Evolutionary conservation across 495 filamentous ascomycete species (phyloP).

Genomic region (Hyphodiscus hymeniophilus): DNA sequence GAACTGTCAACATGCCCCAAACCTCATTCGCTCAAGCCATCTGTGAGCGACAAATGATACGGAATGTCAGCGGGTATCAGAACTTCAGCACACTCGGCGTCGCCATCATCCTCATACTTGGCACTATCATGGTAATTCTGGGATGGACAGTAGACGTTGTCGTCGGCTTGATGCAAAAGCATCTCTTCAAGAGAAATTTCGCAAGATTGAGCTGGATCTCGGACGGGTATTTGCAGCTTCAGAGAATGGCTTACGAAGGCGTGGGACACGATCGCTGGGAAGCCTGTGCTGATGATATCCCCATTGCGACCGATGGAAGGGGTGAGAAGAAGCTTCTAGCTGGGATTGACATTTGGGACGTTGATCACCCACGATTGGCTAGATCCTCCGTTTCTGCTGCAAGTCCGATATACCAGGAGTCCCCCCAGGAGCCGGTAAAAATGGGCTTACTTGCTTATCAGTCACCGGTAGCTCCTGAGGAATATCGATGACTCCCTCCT

Average conservation of each 20-base stretch:
- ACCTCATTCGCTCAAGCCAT: slow-evolving; percentile 1
- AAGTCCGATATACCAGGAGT: too few relatives aligned
- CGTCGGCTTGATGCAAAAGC: slow-evolving; percentile 1
- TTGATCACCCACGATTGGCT: slow-evolving; percentile 1
- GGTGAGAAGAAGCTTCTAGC: background rate
- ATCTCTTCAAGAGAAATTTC: background rate
- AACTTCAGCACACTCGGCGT: slow-evolving; percentile 17
- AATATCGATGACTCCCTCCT: too few relatives aligned
- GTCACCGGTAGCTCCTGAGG: too few relatives aligned
- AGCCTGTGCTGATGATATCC: slow-evolving; percentile 3
- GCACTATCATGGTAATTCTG: background rate
- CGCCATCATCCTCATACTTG: slow-evolving; percentile 9
- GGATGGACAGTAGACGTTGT: slow-evolving; percentile 4
- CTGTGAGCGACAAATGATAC: slow-evolving; percentile 15
- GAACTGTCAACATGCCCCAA: background rate
- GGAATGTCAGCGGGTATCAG: slow-evolving; percentile 9
- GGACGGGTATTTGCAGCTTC: slow-evolving; percentile 15
- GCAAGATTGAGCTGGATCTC: slow-evolving; percentile 6
- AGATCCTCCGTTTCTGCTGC: too few relatives aligned
- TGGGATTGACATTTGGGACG: background rate
- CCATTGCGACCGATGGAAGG: background rate
- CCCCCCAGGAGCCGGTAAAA: too few relatives aligned
- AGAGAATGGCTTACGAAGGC: slow-evolving; percentile 17
- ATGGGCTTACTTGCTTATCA: too few relatives aligned
- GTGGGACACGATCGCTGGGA: slow-evolving; percentile 10